These are phyloP conservation scores for Sabuloglossum arenarium DNA, from an alignment of 495 filamentous ascomycete species.

Conservation along the genomic window DNA sequence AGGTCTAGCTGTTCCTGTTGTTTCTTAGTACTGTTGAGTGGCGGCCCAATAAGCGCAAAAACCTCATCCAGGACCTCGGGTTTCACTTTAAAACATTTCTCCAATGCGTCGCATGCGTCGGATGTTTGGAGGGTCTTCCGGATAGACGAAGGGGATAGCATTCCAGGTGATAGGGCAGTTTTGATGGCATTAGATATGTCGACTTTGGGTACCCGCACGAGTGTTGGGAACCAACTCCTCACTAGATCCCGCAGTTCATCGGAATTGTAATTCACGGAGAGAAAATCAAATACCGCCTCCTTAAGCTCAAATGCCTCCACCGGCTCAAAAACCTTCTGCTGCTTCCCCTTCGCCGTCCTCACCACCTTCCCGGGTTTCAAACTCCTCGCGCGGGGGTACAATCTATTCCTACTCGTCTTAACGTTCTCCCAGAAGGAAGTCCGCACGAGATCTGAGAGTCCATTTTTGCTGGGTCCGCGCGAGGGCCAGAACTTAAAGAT, in stretches of 20 bases:
- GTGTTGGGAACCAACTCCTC: neutral
- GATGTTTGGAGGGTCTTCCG: neutral
- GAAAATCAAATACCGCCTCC: neutral
- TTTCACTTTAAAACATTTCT: neutral
- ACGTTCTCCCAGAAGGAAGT: constrained; percentile 7
- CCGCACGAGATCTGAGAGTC: constrained; percentile 4
- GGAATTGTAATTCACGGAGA: constrained; percentile 2
- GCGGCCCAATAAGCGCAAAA: neutral
- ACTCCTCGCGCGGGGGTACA: constrained; percentile 9
- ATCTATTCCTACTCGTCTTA: neutral
- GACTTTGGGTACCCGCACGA: neutral
- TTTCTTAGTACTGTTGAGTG: too few relatives aligned
- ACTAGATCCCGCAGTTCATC: neutral
- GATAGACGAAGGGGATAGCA: neutral
- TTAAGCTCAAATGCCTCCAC: neutral
- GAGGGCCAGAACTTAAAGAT: constrained; percentile 21
- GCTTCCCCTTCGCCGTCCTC: neutral
- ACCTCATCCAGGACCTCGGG: neutral
- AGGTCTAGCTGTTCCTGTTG: too few relatives aligned
- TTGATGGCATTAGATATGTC: neutral
- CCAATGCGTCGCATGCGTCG: neutral
- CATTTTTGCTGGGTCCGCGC: constrained; percentile 7
- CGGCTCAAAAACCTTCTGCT: neutral
- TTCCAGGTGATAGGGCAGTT: neutral
- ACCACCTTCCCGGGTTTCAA: neutral